A percentile compares a stretch with the other conserved stretches of the same genome.
Conservation (phyloP, 1,284 basidiomycete species). For the Tylopilus orsonianus region DNA sequence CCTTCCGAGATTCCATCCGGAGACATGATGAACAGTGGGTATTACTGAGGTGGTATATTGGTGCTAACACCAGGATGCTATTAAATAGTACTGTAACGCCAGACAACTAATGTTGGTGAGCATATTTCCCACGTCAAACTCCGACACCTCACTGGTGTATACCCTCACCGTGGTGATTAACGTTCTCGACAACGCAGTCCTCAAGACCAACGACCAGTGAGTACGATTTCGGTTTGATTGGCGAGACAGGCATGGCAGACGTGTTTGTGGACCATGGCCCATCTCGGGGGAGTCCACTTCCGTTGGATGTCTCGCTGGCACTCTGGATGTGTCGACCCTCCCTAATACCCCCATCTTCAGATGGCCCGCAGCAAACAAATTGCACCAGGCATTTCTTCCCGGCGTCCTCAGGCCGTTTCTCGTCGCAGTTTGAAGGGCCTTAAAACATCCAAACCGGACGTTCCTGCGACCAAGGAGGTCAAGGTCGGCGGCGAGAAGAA, state of each 20-base stretch:
- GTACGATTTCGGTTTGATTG: slow-evolving; percentile 25
- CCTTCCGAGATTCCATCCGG: slow-evolving; percentile 26
- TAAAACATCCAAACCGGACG: slow-evolving; percentile 73
- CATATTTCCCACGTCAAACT: slow-evolving; percentile 32
- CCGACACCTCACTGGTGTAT: slow-evolving; percentile 22
- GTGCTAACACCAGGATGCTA: no score
- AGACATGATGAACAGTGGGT: slow-evolving; percentile 29
- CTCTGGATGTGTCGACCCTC: slow-evolving; percentile 36
- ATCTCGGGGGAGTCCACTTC: slow-evolving; percentile 4
- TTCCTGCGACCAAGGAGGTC: slow-evolving; percentile 75
- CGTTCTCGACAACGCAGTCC: slow-evolving; percentile 35
- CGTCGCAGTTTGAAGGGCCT: slow-evolving; percentile 79
- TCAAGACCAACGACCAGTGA: slow-evolving; percentile 43
- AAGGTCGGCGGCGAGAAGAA: slow-evolving; percentile 89
- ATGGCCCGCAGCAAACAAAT: slow-evolving; percentile 94
- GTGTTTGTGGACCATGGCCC: not conserved
- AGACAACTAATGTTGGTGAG: no score
- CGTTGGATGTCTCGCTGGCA: slow-evolving; percentile 38
- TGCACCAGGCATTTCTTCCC: slow-evolving; percentile 75
- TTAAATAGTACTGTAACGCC: no score
- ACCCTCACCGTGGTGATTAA: slow-evolving; percentile 23
- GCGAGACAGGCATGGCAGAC: not conserved
- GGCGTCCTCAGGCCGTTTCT: slow-evolving; percentile 78
- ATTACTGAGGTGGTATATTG: slow-evolving; percentile 17
- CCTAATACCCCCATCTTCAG: slow-evolving; percentile 41